phyloP scores from a whole-genome alignment of 140 eudicot species.

The Erigeron philadelphicus region DNA sequence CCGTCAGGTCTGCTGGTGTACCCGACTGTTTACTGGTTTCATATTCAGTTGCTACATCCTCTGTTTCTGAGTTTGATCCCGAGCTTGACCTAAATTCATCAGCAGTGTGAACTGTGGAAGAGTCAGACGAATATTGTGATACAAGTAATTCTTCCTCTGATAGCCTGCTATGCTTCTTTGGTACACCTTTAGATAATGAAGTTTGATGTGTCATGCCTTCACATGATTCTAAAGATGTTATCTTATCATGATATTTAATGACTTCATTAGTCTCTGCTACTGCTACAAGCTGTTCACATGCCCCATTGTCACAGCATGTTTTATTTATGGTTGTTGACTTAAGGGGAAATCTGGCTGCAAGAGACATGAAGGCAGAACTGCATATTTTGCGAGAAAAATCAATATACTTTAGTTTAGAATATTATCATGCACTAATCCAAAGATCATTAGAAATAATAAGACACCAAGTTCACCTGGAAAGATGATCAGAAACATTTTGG shows the following conservation, averaged over 20 bases:
- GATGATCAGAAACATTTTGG: constrained; percentile 88
- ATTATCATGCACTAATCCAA: background rate
- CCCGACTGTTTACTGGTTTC: constrained; percentile 6
- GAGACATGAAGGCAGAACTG: constrained; percentile 89
- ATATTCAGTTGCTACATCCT: constrained; percentile 4
- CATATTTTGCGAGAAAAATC: constrained; percentile 24
- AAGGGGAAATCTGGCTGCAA: constrained; percentile 57
- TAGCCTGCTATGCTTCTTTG: background rate
- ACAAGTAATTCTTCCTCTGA: constrained; percentile 4
- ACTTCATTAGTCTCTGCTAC: background rate
- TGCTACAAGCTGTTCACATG: background rate
- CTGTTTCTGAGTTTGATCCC: constrained; percentile 21
- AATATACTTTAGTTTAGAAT: background rate
- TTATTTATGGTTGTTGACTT: constrained; percentile 3
- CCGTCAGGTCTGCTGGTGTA: background rate
- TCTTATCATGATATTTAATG: background rate
- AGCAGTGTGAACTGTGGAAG: constrained; percentile 6
- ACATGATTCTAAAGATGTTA: background rate
- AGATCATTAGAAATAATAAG: background rate
- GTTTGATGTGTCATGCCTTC: background rate
- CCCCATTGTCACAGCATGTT: constrained; percentile 1
- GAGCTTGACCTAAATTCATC: constrained; percentile 21
- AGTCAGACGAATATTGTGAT: background rate
- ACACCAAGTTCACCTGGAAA: constrained; percentile 56
- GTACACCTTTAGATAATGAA: background rate